These are phyloP conservation scores for Murraya koenigii DNA, from an alignment of 345 rosid genomes.

Conservation along the genomic window DNA sequence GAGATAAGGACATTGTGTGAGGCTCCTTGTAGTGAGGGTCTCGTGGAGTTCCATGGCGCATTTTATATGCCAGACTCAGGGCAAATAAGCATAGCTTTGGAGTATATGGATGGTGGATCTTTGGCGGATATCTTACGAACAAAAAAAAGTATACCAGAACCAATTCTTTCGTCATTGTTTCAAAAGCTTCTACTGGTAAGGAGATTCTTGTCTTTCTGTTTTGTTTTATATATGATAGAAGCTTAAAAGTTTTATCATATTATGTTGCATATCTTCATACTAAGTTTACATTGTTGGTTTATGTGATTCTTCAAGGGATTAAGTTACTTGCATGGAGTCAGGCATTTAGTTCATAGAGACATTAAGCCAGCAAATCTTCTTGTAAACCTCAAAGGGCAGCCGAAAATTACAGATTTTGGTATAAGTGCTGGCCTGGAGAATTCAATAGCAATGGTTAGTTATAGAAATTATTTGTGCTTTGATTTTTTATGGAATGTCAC, in stretches of 20 bases:
- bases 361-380: conserved; percentile 98
- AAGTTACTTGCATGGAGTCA: conserved; percentile 82
- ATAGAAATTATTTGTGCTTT: conserved; percentile 4
- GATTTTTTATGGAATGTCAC: background rate
- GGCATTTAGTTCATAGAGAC: conserved; percentile 95
- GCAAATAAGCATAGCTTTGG: conserved; percentile 95
- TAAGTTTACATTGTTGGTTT: conserved; percentile 7
- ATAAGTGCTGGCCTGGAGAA: conserved; percentile 97
- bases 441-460: conserved; percentile 90
- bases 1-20: conserved; percentile 93
- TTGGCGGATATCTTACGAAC: conserved; percentile 75
- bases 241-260: background rate
- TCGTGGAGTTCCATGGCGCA: conserved; percentile 95
- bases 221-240: conserved; percentile 8
- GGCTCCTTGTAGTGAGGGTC: conserved; percentile 89
- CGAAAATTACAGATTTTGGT: conserved; percentile 96
- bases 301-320: conserved; percentile 52
- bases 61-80: conserved; percentile 91
- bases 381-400: conserved; percentile 88
- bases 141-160: conserved; percentile 71
- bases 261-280: conserved; percentile 17
- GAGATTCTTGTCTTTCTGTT: conserved; percentile 9
- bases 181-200: conserved; percentile 77
- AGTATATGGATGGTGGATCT: conserved; percentile 97
- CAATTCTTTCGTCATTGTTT: conserved; percentile 81